Base-by-base conservation (phyloP, 179 eudicot genomes). In the Silene noctiflora region DNA sequence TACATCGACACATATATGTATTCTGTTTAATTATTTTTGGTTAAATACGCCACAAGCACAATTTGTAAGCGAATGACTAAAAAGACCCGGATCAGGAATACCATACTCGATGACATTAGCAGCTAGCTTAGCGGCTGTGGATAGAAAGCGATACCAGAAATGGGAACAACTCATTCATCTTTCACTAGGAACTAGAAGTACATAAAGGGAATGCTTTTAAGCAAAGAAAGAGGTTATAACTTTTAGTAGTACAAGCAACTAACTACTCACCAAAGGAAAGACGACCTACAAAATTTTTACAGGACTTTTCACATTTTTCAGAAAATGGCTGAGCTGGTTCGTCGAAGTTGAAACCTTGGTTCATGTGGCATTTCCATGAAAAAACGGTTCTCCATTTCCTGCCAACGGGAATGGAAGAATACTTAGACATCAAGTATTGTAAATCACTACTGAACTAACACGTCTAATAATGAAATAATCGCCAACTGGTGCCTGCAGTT, bases 281-380 rank as follows among this genome's bases (percentile, higher is more conserved):
- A 2, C 21, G 1, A 65, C 20, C 81, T 78, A 78, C 74, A 75
- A 73, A 68, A 79, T 44, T 25, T 59, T 70, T 74, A 66, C 65
- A 46, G 16, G 8, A 53, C 71, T 46, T 74, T 4, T 83, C 78
- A 83, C 0, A 53, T 67, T 46, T 74, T 4, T 83, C 78, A 83
- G 68, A 83, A 77, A 77, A 59, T 11, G 48, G 85, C 72, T n/a
- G 85, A 83, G 60, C 85, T 83, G 76, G 85, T 83, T 80, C 85
- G 75, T 20, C 85, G 76, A 44, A 83, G 81, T 56, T 83, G 85
- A 67, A 80, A 79, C 67, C 72, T 80, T 11, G 78, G 73, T 64
- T 76, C 78, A 44, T 77, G 67, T n/a, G 74, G 69, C 9, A 74
- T 58, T 42, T 29, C 74, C 55, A 4, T 25, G 3, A 21, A 21